Conservation (phyloP, 2,329 filamentous ascomycete species). For the Orbilia oligospora region DNA sequence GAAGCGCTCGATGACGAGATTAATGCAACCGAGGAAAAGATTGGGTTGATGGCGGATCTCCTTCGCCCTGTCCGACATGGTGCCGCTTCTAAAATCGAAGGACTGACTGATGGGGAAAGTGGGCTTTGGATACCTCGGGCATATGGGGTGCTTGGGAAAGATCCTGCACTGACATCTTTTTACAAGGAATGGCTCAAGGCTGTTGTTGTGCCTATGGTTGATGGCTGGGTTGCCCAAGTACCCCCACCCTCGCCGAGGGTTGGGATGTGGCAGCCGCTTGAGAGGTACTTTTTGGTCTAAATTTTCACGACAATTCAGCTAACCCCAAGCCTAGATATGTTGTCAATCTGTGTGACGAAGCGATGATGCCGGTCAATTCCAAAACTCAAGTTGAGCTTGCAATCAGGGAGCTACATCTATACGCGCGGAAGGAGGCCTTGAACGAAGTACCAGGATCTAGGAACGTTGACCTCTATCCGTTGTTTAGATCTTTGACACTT, state of each 20-base stretch:
- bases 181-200: conserved; percentile 99
- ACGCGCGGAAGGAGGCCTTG: conserved; percentile 89
- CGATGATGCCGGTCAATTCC: conserved; percentile 89
- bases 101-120: conserved; percentile 92
- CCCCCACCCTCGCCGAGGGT: conserved; percentile 90
- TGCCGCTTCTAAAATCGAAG: conserved; percentile 96
- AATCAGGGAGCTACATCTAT: conserved; percentile 89
- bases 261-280: conserved; percentile 94
- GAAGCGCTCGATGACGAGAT: conserved; percentile 94
- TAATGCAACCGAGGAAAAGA: conserved; percentile 96
- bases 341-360: conserved; percentile 95
- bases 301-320: conserved; percentile 9
- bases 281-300: conserved; percentile 71
- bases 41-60: conserved; percentile 95
- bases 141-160: conserved; percentile 90
- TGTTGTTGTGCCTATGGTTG: conserved; percentile 94
- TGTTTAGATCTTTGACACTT: conserved; percentile 90
- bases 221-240: conserved; percentile 84
- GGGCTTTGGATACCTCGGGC: conserved; percentile 95
- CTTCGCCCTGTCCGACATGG: conserved; percentile 91
- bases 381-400: conserved; percentile 96
- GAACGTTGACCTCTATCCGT: conserved; percentile 90
- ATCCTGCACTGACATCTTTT: conserved; percentile 85
- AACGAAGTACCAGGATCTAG: conserved; percentile 95
- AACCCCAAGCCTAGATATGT: conserved; percentile 74